Evolutionary conservation across 2,329 filamentous ascomycete genomes (phyloP).

Genomic region (Botrytis byssoidea): DNA sequence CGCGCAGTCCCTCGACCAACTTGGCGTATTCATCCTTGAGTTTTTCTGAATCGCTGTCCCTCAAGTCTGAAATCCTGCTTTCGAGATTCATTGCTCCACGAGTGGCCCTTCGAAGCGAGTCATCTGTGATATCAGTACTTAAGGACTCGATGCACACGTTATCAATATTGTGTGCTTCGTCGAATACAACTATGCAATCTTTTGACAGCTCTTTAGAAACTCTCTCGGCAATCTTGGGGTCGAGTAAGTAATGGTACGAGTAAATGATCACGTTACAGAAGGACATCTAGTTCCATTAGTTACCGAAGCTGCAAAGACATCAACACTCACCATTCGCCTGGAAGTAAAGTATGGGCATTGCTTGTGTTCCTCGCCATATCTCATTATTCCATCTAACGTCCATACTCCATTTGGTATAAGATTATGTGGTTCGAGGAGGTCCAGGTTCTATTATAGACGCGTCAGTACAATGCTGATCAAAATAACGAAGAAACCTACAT

Average conservation of each 20-base stretch:
- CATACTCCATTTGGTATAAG: conserved; percentile 93
- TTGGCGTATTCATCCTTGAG: conserved; percentile 94
- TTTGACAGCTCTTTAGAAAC: conserved; percentile 89
- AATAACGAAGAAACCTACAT: conserved; percentile 52
- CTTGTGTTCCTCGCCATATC: conserved; percentile 91
- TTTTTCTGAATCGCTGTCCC: conserved; percentile 90
- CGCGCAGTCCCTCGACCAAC: conserved; percentile 84
- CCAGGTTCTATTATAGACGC: conserved; percentile 66
- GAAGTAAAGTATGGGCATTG: conserved; percentile 98
- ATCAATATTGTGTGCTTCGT: conserved; percentile 98
- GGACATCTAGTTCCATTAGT: conserved; percentile 66
- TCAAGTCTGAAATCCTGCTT: conserved; percentile 88
- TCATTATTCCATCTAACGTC: conserved; percentile 84
- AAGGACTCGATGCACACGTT: conserved; percentile 98
- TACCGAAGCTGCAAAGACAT: neutral
- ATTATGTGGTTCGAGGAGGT: conserved; percentile 91
- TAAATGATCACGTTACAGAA: conserved; percentile 99
- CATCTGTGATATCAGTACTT: conserved; percentile 95
- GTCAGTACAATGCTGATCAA: conserved; percentile 1
- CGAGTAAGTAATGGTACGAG: conserved; percentile 96
- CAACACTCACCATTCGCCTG: conserved; percentile 72
- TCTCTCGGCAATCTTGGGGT: conserved; percentile 90
- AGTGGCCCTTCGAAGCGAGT: conserved; percentile 86
- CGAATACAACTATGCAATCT: conserved; percentile 97
- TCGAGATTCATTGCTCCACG: conserved; percentile 89